Conservation (phyloP, 495 filamentous ascomycete species). For the Usnea hakonensis region DNA sequence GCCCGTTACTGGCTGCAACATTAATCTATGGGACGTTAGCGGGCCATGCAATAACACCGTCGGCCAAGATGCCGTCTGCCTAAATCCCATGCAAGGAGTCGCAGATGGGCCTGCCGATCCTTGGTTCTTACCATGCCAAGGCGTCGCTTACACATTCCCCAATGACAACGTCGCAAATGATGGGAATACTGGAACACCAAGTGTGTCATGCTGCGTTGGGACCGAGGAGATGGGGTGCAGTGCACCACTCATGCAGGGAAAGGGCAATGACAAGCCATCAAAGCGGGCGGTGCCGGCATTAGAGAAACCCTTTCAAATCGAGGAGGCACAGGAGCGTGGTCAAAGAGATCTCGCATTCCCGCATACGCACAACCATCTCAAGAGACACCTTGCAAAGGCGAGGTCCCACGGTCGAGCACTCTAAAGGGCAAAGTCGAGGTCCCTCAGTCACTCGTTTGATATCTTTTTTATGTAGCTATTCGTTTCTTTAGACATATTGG, state of each 20-base stretch:
- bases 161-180: slow-evolving; percentile 25
- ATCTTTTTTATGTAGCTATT: slow-evolving; percentile 1
- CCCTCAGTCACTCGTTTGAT: neutral
- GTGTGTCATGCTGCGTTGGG: slow-evolving; percentile 27
- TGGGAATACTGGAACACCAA: slow-evolving; percentile 10
- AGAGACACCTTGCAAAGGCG: slow-evolving; percentile 1
- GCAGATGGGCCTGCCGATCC: slow-evolving; percentile 17
- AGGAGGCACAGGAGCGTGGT: neutral
- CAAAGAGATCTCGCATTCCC: neutral
- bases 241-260: slow-evolving; percentile 12
- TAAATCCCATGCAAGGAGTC: slow-evolving; percentile 18
- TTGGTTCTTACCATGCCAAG: slow-evolving; percentile 25
- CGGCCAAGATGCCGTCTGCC: slow-evolving; percentile 16
- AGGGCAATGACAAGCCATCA: slow-evolving; percentile 9
- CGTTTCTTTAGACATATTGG: neutral
- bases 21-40: slow-evolving; percentile 22
- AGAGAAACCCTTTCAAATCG: neutral
- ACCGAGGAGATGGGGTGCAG: slow-evolving; percentile 22
- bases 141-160: slow-evolving; percentile 29
- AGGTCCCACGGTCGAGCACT: neutral
- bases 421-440: neutral
- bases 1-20: slow-evolving; percentile 27
- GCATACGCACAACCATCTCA: slow-evolving; percentile 6
- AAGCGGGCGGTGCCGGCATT: neutral
- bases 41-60: slow-evolving; percentile 13